Conservation (phyloP, 345 rosid species). For the Turnera subulata region DNA sequence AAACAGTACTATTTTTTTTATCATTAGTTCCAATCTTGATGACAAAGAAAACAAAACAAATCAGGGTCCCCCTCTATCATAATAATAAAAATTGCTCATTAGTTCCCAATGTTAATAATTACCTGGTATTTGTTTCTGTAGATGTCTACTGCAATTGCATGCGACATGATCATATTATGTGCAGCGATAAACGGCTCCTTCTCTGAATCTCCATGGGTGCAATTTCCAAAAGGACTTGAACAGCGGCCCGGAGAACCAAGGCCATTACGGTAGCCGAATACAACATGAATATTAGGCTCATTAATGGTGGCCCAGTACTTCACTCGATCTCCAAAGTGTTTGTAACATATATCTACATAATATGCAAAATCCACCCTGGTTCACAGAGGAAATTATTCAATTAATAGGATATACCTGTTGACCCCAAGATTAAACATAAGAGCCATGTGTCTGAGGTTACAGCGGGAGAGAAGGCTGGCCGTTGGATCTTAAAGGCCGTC, state of each 20-base stretch:
- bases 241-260: conserved; percentile 18
- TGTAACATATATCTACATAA: conserved; percentile 19
- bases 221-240: conserved; percentile 19
- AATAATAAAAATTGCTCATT: no score
- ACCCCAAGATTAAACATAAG: no score
- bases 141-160: conserved; percentile 17
- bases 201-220: conserved; percentile 15
- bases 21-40: neutral
- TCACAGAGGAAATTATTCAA: no score
- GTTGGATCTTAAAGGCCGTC: no score
- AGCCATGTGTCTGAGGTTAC: no score
- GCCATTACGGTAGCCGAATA: conserved; percentile 10
- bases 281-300: conserved; percentile 18
- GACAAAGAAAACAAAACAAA: no score
- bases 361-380: conserved; percentile 22
- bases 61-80: no score
- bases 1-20: neutral
- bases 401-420: no score
- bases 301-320: conserved; percentile 24
- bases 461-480: no score
- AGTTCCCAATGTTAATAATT: neutral
- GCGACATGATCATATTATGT: conserved; percentile 20
- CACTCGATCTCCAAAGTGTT: conserved; percentile 21
- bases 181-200: conserved; percentile 21
- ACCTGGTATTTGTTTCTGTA: conserved; percentile 24